These are phyloP conservation scores for Polysphondylium violaceum DNA, from an alignment of 78 protist genomes.

Conservation along the genomic window DNA sequence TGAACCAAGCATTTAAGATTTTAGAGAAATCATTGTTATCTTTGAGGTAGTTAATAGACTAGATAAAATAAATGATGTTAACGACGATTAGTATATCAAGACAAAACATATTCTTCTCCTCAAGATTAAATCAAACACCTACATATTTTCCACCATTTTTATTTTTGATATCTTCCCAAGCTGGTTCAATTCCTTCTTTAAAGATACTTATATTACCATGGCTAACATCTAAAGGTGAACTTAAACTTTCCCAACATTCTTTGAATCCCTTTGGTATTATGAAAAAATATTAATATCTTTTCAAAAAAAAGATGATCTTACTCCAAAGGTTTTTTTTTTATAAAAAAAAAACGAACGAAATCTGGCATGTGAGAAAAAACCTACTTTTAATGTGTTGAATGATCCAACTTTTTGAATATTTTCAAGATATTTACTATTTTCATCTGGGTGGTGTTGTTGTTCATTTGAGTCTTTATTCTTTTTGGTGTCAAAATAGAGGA, in stretches of 20 bases:
- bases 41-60: constrained; percentile 69
- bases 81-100: background rate
- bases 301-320: background rate
- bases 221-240: constrained; percentile 33
- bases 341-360: background rate
- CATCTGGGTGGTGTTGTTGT: constrained; percentile 8
- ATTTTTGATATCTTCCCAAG: constrained; percentile 68
- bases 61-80: background rate
- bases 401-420: constrained; percentile 51
- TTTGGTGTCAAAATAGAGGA: constrained; percentile 40
- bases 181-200: constrained; percentile 77
- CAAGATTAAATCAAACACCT: background rate
- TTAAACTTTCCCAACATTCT: constrained; percentile 26
- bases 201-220: constrained; percentile 67
- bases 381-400: constrained; percentile 36
- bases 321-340: background rate
- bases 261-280: background rate
- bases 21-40: constrained; percentile 51
- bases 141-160: constrained; percentile 79
- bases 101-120: background rate
- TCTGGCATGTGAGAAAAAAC: background rate
- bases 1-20: constrained; percentile 59
- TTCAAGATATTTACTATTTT: constrained; percentile 56
- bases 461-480: background rate
- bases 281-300: background rate